Percentiles rank a stretch among this genome's conserved stretches.
phyloP scores from a whole-genome alignment of 1,284 basidiomycete genomes.

The Heterobasidion irregulare region DNA sequence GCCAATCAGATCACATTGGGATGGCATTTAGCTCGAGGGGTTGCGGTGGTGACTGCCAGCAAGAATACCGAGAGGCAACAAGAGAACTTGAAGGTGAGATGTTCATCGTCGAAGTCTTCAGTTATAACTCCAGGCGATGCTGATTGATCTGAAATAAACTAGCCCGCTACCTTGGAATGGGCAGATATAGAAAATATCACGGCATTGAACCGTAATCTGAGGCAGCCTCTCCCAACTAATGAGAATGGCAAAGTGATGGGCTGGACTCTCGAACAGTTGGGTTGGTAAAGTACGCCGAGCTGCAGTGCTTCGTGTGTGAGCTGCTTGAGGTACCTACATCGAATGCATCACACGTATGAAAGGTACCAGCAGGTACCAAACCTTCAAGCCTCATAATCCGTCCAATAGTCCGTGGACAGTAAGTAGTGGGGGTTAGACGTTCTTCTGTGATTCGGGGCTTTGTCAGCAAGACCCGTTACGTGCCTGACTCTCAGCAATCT shows the following conservation, averaged over 20 bases:
- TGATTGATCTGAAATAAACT: background rate
- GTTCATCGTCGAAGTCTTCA: background rate
- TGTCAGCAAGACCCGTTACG: no score
- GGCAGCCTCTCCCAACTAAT: background rate
- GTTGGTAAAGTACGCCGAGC: background rate
- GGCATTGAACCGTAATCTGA: background rate
- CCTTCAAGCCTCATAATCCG: no score
- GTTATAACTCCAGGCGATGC: background rate
- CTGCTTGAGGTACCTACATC: no score
- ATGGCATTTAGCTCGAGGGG: conserved; percentile 36
- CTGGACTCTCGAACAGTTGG: conserved; percentile 1
- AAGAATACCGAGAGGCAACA: conserved; percentile 30
- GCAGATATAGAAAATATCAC: conserved; percentile 1
- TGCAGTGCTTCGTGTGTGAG: no score
- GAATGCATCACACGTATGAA: no score
- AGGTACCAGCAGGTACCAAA: no score
- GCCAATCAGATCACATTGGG: conserved; percentile 34
- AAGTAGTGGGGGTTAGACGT: no score
- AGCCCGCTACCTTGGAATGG: background rate
- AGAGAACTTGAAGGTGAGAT: conserved; percentile 32
- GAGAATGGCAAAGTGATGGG: background rate
- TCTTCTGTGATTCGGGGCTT: no score
- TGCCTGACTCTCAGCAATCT: no score
- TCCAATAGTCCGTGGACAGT: no score
- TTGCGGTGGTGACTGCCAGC: conserved; percentile 32